Conservation (phyloP, 176 grass and related monocot genomes). For the Avena insularis region DNA sequence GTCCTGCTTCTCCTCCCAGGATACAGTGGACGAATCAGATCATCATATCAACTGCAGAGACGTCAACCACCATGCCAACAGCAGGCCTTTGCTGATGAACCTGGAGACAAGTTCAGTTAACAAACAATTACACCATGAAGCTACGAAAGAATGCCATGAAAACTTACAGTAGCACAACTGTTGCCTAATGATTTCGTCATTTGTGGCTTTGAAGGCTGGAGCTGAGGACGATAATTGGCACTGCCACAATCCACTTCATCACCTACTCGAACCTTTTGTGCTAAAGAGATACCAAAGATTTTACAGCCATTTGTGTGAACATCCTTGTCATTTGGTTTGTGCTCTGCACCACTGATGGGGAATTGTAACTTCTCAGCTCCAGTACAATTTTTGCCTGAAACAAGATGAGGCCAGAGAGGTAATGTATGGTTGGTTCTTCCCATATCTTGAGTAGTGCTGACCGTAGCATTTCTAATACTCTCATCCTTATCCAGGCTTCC, state of each 20-base stretch:
- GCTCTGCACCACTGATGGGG: constrained; percentile 29
- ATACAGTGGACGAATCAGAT: constrained; percentile 39
- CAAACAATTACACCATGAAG: constrained; percentile 34
- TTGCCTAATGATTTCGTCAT: constrained; percentile 48
- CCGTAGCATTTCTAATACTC: constrained; percentile 32
- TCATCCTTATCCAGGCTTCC: constrained; percentile 38
- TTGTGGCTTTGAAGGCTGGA: constrained; percentile 50
- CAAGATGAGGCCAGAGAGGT: constrained; percentile 49
- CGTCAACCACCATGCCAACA: constrained; percentile 53
- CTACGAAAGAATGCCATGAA: constrained; percentile 16
- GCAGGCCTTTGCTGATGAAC: constrained; percentile 57
- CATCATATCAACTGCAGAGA: constrained; percentile 55
- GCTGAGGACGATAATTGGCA: constrained; percentile 32
- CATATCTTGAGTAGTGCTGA: constrained; percentile 30
- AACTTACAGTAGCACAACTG: constrained; percentile 59
- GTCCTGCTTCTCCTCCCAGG: constrained; percentile 26
- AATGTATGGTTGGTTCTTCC: constrained; percentile 49
- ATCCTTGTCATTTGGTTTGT: constrained; percentile 46
- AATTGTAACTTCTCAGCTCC: constrained; percentile 42
- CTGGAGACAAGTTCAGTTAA: constrained; percentile 28
- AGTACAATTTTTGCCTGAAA: constrained; percentile 36
- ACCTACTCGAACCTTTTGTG: constrained; percentile 48
- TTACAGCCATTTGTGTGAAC: constrained; percentile 53
- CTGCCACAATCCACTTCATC: constrained; percentile 42
- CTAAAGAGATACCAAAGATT: constrained; percentile 74